phyloP scores from a whole-genome alignment of 1,284 basidiomycete species.

The Trichosporon faecale region DNA sequence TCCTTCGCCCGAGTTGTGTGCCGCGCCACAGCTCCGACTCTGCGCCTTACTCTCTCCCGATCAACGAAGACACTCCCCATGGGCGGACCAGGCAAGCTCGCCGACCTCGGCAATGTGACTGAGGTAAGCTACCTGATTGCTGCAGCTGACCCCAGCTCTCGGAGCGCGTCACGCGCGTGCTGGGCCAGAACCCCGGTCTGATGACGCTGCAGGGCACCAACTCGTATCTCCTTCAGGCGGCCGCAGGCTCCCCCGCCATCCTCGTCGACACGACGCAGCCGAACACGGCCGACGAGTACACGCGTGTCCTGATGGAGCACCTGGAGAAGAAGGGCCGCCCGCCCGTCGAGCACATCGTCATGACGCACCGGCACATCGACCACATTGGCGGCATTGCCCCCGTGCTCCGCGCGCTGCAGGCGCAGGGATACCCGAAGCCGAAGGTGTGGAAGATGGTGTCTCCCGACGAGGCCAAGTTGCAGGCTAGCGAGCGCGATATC shows the following conservation, averaged over 20 bases:
- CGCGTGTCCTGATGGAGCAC: slow-evolving; percentile 38
- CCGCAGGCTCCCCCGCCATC: slow-evolving; percentile 62
- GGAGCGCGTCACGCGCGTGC: slow-evolving; percentile 52
- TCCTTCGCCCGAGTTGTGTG: not conserved
- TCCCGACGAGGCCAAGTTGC: slow-evolving; percentile 41
- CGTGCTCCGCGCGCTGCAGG: slow-evolving; percentile 66
- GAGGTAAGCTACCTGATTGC: slow-evolving; percentile 29
- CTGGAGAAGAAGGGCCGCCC: slow-evolving; percentile 19
- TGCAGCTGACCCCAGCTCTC: slow-evolving; percentile 37
- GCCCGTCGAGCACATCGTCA: slow-evolving; percentile 72
- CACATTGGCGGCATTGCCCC: slow-evolving; percentile 74
- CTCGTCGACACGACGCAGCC: slow-evolving; percentile 82
- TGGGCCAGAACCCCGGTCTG: slow-evolving; percentile 78
- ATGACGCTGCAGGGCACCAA: slow-evolving; percentile 96
- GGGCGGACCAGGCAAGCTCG: slow-evolving; percentile 26
- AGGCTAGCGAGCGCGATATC: slow-evolving; percentile 30
- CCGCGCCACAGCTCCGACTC: not conserved
- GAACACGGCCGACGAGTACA: slow-evolving; percentile 58
- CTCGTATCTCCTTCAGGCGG: slow-evolving; percentile 70
- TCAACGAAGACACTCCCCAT: slow-evolving; percentile 16
- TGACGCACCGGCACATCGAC: slow-evolving; percentile 88
- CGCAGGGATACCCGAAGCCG: slow-evolving; percentile 47
- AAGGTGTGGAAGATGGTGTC: slow-evolving; percentile 54
- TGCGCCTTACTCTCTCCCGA: not conserved
- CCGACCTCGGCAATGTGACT: slow-evolving; percentile 35